Conservation (phyloP, 169 alveolate genomes). For the Ichthyophthirius multifiliis region DNA sequence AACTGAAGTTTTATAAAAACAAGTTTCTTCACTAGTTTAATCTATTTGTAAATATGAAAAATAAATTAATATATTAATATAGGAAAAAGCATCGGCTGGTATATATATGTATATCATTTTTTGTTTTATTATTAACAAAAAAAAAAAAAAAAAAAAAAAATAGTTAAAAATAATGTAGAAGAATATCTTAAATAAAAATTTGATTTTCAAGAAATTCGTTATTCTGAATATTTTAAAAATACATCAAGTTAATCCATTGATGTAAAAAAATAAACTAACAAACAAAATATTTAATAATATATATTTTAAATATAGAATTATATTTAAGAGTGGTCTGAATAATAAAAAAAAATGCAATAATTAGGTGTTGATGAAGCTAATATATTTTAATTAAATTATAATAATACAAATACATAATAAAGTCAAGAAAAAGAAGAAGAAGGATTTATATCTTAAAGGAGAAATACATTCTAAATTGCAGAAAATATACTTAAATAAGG, state of each 20-base stretch:
- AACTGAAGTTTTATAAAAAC: conserved; percentile 11
- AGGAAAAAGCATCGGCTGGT: conserved; percentile 8
- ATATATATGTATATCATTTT: not conserved
- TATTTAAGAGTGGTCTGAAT: not conserved
- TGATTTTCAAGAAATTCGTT: not conserved
- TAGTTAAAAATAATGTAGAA: not conserved
- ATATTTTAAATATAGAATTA: not conserved
- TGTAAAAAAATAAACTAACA: not conserved
- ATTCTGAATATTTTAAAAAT: conserved; percentile 13
- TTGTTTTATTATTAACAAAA: too few species aligned
- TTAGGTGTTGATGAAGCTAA: conserved; percentile 1
- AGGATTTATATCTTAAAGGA: too few species aligned
- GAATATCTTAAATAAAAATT: not conserved
- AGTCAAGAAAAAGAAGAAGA: too few species aligned
- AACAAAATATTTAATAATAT: not conserved
- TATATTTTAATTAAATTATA: too few species aligned
- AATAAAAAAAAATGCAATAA: not conserved
- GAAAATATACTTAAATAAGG: not conserved
- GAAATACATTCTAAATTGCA: not conserved
- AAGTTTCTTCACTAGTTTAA: not conserved
- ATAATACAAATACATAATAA: not conserved
- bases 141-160: not conserved
- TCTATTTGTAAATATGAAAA: not conserved
- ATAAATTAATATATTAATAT: not conserved
- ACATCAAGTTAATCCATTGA: conserved; percentile 2